phyloP scores from a whole-genome alignment of 2,329 filamentous ascomycete genomes.

The Ceratocystis destructans region DNA sequence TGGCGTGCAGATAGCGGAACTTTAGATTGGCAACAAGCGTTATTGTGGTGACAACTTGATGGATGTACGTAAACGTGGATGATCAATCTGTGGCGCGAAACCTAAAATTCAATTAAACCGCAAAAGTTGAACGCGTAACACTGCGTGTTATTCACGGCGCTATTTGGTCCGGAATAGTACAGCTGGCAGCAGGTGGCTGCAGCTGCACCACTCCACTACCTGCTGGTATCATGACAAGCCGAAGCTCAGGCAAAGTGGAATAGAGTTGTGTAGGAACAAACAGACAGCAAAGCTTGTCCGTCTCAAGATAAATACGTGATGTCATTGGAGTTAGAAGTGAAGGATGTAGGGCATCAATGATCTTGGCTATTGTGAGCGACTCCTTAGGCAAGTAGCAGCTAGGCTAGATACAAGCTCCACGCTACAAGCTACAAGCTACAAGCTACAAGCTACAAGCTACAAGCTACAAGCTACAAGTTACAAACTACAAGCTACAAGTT shows the following conservation, averaged over 20 bases:
- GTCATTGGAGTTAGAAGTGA: not conserved
- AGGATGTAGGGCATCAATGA: not conserved
- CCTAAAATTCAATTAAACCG: slow-evolving; percentile 19
- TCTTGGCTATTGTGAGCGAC: too few species aligned
- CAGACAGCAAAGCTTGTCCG: not conserved
- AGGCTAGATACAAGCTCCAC: not conserved
- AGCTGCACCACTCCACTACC: not conserved
- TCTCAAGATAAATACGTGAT: not conserved
- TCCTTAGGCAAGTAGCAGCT: not conserved
- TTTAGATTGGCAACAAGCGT: too few species aligned
- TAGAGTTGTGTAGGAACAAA: not conserved
- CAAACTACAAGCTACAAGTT: too few species aligned
- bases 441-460: not conserved
- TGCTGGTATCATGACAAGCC: not conserved
- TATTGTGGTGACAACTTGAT: not conserved
- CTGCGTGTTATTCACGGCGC: too few species aligned
- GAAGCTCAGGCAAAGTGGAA: not conserved
- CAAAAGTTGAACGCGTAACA: slow-evolving; percentile 9
- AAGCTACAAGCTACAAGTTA: not conserved
- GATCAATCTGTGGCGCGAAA: not conserved
- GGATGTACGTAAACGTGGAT: not conserved
- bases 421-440: not conserved
- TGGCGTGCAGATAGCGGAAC: not conserved
- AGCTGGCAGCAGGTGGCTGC: not conserved
- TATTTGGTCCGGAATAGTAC: not conserved